These are phyloP conservation scores for Lichtheimia hyalospora DNA, from an alignment of 371 early-diverging fungal genomes.

Conservation along the genomic window DNA sequence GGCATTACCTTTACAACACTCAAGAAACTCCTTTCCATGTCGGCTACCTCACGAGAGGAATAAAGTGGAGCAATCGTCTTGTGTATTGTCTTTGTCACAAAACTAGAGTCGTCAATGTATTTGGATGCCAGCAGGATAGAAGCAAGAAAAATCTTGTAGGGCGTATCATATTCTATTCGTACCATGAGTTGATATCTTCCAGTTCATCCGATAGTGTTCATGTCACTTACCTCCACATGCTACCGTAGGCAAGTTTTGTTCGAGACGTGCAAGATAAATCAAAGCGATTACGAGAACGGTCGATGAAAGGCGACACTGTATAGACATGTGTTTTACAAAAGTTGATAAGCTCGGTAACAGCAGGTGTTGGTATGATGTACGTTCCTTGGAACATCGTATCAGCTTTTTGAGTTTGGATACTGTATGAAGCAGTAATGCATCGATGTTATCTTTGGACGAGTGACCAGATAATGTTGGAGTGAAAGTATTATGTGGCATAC, in stretches of 20 bases:
- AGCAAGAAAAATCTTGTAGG: conserved; percentile 69
- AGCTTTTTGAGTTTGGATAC: conserved; percentile 28
- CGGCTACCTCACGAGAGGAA: conserved; percentile 54
- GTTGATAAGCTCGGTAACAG: conserved; percentile 29
- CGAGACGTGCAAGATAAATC: conserved; percentile 69
- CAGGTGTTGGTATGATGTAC: conserved; percentile 31
- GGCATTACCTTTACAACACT: conserved; percentile 13
- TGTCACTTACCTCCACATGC: conserved; percentile 53
- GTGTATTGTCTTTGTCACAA: conserved; percentile 26
- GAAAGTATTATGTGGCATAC: too few species aligned
- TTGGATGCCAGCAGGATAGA: conserved; percentile 70
- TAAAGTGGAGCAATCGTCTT: conserved; percentile 46
- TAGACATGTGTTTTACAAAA: conserved; percentile 32
- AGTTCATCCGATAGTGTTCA: not conserved
- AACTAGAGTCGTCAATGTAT: conserved; percentile 58
- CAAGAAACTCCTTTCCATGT: conserved; percentile 46
- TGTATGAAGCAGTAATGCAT: conserved; percentile 35
- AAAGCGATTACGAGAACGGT: conserved; percentile 57
- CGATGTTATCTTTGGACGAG: conserved; percentile 20
- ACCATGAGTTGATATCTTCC: not conserved
- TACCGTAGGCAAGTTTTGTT: conserved; percentile 51
- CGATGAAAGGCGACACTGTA: conserved; percentile 34
- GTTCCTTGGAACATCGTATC: conserved; percentile 34
- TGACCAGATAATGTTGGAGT: too few species aligned
- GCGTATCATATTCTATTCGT: conserved; percentile 62